Conservation (phyloP, 371 early-diverging fungal species). For the Lichtheimia ramosa region DNA sequence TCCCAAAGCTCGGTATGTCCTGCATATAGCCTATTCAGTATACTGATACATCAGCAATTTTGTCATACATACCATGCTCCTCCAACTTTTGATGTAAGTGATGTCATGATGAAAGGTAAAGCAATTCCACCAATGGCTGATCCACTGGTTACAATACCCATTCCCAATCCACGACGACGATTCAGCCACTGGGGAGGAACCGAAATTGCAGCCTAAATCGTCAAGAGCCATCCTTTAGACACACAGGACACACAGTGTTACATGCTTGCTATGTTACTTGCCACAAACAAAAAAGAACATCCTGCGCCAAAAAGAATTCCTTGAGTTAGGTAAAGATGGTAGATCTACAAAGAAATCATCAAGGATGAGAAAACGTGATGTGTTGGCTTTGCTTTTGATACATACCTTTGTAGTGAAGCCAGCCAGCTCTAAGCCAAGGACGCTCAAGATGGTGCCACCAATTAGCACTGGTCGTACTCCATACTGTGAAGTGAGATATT, state of each 20-base stretch:
- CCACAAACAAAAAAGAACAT: constrained; percentile 41
- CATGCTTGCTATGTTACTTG: background rate
- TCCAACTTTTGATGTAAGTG: constrained; percentile 48
- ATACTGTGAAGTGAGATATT: constrained; percentile 8
- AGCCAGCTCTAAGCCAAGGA: constrained; percentile 20
- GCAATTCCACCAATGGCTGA: constrained; percentile 72
- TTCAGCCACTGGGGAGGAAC: constrained; percentile 71
- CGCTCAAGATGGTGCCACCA: constrained; percentile 6
- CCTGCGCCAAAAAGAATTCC: constrained; percentile 62
- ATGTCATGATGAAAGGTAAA: constrained; percentile 56
- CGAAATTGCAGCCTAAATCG: constrained; percentile 21
- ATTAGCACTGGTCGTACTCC: constrained; percentile 10
- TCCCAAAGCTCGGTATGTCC: constrained; percentile 36
- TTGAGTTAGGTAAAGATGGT: constrained; percentile 65
- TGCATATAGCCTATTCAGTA: background rate
- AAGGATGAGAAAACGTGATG: background rate
- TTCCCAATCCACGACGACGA: constrained; percentile 60
- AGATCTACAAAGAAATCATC: constrained; percentile 21
- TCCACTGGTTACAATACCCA: constrained; percentile 72
- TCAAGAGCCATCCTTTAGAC: background rate
- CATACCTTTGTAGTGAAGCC: constrained; percentile 21
- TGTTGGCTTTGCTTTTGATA: background rate
- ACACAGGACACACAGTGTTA: background rate
- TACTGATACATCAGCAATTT: background rate
- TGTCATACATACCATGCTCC: constrained; percentile 32